A percentile compares a stretch with the other conserved stretches of the same genome.
Evolutionary conservation across 2,329 filamentous ascomycete genomes (phyloP).

Genomic region (Harringtonia lauricola): DNA sequence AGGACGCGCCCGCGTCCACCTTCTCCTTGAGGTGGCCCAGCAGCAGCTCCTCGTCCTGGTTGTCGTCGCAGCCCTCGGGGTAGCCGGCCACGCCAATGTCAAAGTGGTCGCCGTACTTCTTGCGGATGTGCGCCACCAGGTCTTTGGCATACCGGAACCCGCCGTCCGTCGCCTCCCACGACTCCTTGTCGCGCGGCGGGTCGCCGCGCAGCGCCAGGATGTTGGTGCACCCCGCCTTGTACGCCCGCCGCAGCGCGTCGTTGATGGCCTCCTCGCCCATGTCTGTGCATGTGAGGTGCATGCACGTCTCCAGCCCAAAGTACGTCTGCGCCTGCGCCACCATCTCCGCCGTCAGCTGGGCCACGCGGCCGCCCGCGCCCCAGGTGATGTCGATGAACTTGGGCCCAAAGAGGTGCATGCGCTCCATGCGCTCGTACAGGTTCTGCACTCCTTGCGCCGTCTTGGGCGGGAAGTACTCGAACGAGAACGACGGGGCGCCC

Average conservation of each 20-base stretch:
- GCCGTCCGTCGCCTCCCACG: conserved; percentile 79
- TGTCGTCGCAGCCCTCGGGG: conserved; percentile 90
- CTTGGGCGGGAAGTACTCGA: conserved; percentile 99
- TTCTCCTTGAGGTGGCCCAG: conserved; percentile 95
- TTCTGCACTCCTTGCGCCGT: conserved; percentile 97
- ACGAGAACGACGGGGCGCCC: conserved; percentile 84
- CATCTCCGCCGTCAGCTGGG: conserved; percentile 94
- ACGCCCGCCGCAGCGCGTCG: conserved; percentile 74
- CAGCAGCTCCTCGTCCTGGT: conserved; percentile 72
- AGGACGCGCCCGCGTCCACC: conserved; percentile 84
- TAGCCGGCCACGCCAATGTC: conserved; percentile 97
- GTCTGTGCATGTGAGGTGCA: conserved; percentile 97
- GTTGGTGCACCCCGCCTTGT: conserved; percentile 93
- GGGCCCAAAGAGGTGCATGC: conserved; percentile 78
- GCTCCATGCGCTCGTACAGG: conserved; percentile 98
- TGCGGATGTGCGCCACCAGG: conserved; percentile 65
- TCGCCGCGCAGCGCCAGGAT: conserved; percentile 91
- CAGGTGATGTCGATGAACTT: conserved; percentile 96
- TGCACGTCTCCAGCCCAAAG: conserved; percentile 94
- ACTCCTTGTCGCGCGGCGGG: conserved; percentile 83
- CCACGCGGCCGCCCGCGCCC: conserved; percentile 87
- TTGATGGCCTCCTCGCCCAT: conserved; percentile 93
- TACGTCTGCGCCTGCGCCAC: conserved; percentile 90
- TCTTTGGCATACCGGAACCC: conserved; percentile 90
- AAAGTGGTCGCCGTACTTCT: conserved; percentile 78